Evolutionary conservation across 208 protist species (phyloP).

Genomic region (Zelonia costaricensis): DNA sequence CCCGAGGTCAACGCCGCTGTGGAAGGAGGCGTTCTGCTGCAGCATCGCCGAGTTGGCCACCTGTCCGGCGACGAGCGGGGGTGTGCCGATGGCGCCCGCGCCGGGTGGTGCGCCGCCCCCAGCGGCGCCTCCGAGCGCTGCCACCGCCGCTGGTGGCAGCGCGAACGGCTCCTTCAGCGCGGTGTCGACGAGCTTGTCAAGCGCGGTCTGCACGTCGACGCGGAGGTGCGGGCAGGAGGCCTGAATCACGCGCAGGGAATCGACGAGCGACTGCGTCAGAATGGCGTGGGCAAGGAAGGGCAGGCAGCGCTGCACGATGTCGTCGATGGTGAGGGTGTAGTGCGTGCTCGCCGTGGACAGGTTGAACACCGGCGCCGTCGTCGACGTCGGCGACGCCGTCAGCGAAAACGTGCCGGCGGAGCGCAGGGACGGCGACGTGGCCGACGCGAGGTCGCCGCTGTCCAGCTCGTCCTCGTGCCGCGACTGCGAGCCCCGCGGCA

Average conservation of each 20-base stretch:
- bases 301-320: slow-evolving; percentile 73
- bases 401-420: slow-evolving; percentile 3
- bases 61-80: background rate
- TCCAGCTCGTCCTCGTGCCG: background rate
- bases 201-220: slow-evolving; percentile 51
- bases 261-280: slow-evolving; percentile 66
- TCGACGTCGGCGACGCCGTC: slow-evolving; percentile 7
- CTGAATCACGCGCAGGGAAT: slow-evolving; percentile 58
- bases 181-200: slow-evolving; percentile 76
- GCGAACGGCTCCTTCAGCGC: slow-evolving; percentile 56
- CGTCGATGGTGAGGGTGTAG: slow-evolving; percentile 44
- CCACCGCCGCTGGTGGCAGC: background rate
- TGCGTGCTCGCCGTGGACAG: slow-evolving; percentile 9
- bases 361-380: slow-evolving; percentile 19
- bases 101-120: no score
- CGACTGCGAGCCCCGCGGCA: no score
- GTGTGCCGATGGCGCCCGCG: no score
- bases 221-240: slow-evolving; percentile 45
- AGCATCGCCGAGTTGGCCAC: background rate
- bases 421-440: slow-evolving; percentile 2
- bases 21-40: slow-evolving; percentile 7
- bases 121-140: no score
- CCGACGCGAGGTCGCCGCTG: background rate
- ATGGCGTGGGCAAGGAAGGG: slow-evolving; percentile 60
- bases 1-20: slow-evolving; percentile 14